These are phyloP conservation scores for Exophiala lecanii-corni DNA, from an alignment of 2,329 filamentous ascomycete species.

Conservation along the genomic window DNA sequence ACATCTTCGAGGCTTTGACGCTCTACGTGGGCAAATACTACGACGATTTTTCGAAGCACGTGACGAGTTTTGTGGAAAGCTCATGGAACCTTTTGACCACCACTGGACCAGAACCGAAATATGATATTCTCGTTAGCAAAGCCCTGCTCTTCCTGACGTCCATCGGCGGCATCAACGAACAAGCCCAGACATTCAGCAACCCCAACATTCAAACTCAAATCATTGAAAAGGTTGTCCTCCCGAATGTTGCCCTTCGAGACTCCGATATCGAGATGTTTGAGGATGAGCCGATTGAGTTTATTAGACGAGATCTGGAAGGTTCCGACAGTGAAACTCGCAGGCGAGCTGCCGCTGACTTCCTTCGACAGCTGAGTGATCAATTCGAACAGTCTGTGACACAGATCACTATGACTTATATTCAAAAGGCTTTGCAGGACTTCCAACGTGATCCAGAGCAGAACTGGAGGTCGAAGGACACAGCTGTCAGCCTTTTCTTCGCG, in stretches of 20 bases:
- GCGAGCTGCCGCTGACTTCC: constrained; percentile 89
- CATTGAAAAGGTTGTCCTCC: constrained; percentile 91
- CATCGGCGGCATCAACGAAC: constrained; percentile 70
- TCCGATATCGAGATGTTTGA: constrained; percentile 95
- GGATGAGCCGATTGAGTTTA: constrained; percentile 98
- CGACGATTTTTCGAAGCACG: constrained; percentile 79
- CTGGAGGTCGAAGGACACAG: constrained; percentile 97
- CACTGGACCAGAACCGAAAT: constrained; percentile 82
- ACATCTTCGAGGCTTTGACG: constrained; percentile 85
- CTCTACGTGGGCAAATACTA: constrained; percentile 94
- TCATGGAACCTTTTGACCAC: constrained; percentile 89
- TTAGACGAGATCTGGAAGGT: constrained; percentile 87
- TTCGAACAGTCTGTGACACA: constrained; percentile 81
- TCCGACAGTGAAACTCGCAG: constrained; percentile 92
- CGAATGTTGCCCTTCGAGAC: constrained; percentile 85
- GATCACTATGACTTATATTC: constrained; percentile 82
- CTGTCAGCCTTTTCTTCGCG: constrained; percentile 92
- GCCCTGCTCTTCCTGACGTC: constrained; percentile 92
- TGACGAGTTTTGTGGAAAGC: constrained; percentile 78
- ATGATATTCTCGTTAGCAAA: constrained; percentile 90
- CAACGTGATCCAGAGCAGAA: constrained; percentile 63
- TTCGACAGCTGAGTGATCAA: constrained; percentile 80
- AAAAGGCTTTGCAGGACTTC: constrained; percentile 73
- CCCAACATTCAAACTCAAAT: constrained; percentile 76
- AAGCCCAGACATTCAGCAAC: constrained; percentile 81